Conservation (phyloP, 176 grass and related monocot species). For the Aegilops speltoides region DNA sequence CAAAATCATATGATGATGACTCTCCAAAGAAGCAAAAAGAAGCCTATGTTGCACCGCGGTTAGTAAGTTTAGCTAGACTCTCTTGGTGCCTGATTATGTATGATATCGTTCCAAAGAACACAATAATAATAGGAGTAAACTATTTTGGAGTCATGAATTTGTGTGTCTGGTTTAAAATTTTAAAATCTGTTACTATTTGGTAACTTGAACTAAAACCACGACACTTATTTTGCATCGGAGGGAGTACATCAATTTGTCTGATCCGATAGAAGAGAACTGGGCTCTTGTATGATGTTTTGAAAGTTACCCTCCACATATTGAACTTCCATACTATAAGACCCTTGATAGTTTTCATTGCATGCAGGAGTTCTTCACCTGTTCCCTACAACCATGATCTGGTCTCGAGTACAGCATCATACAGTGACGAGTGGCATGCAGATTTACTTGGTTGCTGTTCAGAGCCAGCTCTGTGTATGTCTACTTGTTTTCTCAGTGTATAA, state of each 20-base stretch:
- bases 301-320: not conserved
- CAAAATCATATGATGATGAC: constrained; percentile 35
- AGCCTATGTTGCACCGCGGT: constrained; percentile 34
- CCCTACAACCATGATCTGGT: constrained; percentile 50
- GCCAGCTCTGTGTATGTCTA: constrained; percentile 87
- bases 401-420: constrained; percentile 46
- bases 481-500: constrained; percentile 9
- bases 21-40: constrained; percentile 45
- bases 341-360: constrained; percentile 26
- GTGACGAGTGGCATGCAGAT: constrained; percentile 88
- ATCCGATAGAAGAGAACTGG: not conserved
- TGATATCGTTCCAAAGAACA: not conserved
- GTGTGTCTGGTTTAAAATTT: not conserved
- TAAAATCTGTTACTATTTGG: not conserved
- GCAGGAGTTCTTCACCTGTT: constrained; percentile 64
- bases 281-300: not conserved
- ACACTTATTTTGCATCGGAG: too few relatives aligned
- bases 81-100: constrained; percentile 12
- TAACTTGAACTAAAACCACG: too few relatives aligned
- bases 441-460: constrained; percentile 99
- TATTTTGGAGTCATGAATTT: not conserved
- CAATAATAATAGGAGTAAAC: not conserved
- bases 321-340: not conserved
- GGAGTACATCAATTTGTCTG: not conserved
- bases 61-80: constrained; percentile 20